These are phyloP conservation scores for Eimeria acervulina DNA, from an alignment of 169 alveolate species.

Conservation along the genomic window DNA sequence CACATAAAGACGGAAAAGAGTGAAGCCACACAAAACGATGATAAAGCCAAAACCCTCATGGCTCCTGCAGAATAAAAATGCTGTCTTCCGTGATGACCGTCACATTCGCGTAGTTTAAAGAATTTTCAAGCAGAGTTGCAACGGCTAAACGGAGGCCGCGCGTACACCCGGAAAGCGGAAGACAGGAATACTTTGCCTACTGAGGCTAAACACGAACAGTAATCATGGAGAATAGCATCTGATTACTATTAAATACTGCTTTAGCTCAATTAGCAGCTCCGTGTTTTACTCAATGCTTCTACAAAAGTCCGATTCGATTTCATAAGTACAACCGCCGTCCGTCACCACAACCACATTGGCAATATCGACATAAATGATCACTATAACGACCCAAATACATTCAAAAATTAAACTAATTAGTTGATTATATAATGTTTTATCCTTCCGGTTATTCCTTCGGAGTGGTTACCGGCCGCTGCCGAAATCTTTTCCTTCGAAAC, in stretches of 20 bases:
- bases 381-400: too few relatives aligned
- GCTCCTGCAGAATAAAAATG: neutral
- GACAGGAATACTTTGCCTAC: neutral
- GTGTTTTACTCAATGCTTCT: neutral
- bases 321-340: too few relatives aligned
- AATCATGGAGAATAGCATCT: neutral
- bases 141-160: neutral
- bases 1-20: neutral
- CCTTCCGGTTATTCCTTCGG: neutral
- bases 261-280: too few relatives aligned
- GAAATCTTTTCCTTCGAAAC: neutral
- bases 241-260: too few relatives aligned
- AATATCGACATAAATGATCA: neutral
- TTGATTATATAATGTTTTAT: neutral
- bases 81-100: neutral
- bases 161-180: neutral
- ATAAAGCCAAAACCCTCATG: slow-evolving; percentile 20
- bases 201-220: neutral
- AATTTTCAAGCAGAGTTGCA: neutral
- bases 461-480: neutral
- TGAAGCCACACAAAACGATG: neutral
- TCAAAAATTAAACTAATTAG: neutral
- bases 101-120: neutral
- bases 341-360: neutral
- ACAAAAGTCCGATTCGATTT: neutral